These are phyloP conservation scores for Botryotinia calthae DNA, from an alignment of 2,329 filamentous ascomycete species.

Conservation along the genomic window DNA sequence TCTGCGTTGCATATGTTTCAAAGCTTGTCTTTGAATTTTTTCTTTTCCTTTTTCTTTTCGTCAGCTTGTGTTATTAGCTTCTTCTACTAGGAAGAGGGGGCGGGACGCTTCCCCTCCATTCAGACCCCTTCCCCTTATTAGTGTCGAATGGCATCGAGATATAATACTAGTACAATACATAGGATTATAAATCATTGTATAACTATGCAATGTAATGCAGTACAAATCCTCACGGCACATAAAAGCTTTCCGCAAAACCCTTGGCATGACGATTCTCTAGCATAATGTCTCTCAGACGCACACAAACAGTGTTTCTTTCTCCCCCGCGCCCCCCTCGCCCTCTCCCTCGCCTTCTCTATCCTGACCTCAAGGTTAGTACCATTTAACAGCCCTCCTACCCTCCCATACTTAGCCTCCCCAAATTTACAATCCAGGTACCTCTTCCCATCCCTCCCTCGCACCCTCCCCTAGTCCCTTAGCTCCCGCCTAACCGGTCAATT, in stretches of 20 bases:
- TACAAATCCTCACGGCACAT: not conserved
- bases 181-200: not conserved
- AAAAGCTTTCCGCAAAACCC: not conserved
- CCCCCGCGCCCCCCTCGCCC: not conserved
- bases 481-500: not conserved
- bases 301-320: not conserved
- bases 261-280: not conserved
- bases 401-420: not conserved
- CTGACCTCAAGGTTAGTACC: not conserved
- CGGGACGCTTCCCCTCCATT: not conserved
- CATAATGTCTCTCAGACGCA: not conserved
- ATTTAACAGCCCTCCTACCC: not conserved
- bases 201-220: not conserved
- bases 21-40: not conserved
- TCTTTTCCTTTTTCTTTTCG: not conserved
- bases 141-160: not conserved
- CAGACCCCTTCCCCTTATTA: not conserved
- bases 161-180: not conserved
- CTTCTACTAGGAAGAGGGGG: not conserved
- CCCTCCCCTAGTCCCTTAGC: not conserved
- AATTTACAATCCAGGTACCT: not conserved
- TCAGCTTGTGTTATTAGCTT: not conserved
- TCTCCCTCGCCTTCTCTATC: not conserved
- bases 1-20: not conserved
- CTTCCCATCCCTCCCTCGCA: not conserved